Base-by-base conservation (phyloP, 495 filamentous ascomycete species). In the Physcia stellaris region DNA sequence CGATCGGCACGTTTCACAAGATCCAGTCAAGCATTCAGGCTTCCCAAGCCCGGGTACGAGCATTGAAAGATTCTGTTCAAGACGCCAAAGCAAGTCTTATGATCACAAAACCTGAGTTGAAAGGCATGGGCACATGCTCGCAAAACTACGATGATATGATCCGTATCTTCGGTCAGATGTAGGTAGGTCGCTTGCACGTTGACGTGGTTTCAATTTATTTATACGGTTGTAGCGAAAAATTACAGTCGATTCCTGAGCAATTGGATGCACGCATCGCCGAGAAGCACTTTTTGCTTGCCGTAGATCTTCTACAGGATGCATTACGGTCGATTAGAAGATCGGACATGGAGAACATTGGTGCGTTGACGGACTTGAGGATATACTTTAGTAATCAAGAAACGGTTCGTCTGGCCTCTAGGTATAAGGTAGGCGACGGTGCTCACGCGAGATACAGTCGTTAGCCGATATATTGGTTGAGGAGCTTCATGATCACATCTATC, bases 1-100 rank as follows among this genome's bases (percentile, higher is more conserved):
- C 86, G 28, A 96, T 99, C 40, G 92, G 90, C 55, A 94, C 87
- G 12, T 99, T 94, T 51, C 92, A 99, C 61, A 94, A 88, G 60
- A 96, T 99, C 41, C 90, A 96, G 55, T 70, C 79, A 4, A 94
- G 84, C 59, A 93, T 99, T 47, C 81, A 86, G 43, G 64, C 74
- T 23, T 93, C 86, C 10, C 92, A 99, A 57, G 69, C 71, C 40
- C 79, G 87, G 39, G 81, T 96, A 17, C 75, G 88, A 46, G 65
- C 66, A 7, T 61, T 99, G 42, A 86, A 83, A 55, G 77, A 86
- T 39, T 83, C 83, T 7, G 66, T 99, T 27, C 68, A 79, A n/a
- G 63, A 79, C 26, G 82, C 90, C 22, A 94, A 94, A 56, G 60
- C 68, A 5, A 83, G 81, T 40, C 68, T 99, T 36, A 75, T 85